A percentile compares a stretch with the other conserved stretches of the same genome.
Conservation (phyloP, 768 basidiomycete species). For the Boletus insuetus region DNA sequence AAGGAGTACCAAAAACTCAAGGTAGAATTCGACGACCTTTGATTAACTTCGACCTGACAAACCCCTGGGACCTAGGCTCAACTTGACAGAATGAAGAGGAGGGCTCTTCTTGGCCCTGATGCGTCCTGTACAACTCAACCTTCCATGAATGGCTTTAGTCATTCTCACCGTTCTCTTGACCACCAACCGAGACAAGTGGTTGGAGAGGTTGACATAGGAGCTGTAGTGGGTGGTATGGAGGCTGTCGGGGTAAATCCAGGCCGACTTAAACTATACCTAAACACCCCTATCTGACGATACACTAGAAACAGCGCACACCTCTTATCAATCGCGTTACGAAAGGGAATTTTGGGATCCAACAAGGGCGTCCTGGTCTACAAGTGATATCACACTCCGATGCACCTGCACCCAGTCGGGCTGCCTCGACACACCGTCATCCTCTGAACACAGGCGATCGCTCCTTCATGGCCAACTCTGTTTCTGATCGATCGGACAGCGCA, state of each 20-base stretch:
- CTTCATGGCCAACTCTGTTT: slow-evolving; percentile 44
- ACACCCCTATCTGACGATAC: slow-evolving; percentile 2
- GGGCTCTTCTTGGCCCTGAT: slow-evolving; percentile 59
- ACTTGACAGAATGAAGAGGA: slow-evolving; percentile 82
- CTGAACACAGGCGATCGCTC: slow-evolving; percentile 37
- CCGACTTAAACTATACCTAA: neutral
- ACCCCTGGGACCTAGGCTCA: slow-evolving; percentile 46
- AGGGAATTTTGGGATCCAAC: slow-evolving; percentile 32
- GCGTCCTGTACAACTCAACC: slow-evolving; percentile 15
- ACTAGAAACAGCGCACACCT: slow-evolving; percentile 69
- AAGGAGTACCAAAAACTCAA: slow-evolving; percentile 89
- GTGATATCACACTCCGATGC: slow-evolving; percentile 21
- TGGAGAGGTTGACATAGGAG: slow-evolving; percentile 44
- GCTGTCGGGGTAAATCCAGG: slow-evolving; percentile 47
- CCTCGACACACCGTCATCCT: slow-evolving; percentile 43
- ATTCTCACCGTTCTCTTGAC: slow-evolving; percentile 18
- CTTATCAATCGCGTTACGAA: slow-evolving; percentile 48
- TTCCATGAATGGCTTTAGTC: slow-evolving; percentile 15
- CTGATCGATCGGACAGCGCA: slow-evolving; percentile 63
- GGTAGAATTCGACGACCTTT: slow-evolving; percentile 33
- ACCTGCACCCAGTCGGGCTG: slow-evolving; percentile 17
- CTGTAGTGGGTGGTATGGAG: slow-evolving; percentile 65
- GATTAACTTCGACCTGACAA: neutral
- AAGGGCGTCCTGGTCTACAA: slow-evolving; percentile 32
- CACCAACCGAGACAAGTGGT: slow-evolving; percentile 16